phyloP scores from a whole-genome alignment of 2,329 filamentous ascomycete species.

The Capronia americana region DNA sequence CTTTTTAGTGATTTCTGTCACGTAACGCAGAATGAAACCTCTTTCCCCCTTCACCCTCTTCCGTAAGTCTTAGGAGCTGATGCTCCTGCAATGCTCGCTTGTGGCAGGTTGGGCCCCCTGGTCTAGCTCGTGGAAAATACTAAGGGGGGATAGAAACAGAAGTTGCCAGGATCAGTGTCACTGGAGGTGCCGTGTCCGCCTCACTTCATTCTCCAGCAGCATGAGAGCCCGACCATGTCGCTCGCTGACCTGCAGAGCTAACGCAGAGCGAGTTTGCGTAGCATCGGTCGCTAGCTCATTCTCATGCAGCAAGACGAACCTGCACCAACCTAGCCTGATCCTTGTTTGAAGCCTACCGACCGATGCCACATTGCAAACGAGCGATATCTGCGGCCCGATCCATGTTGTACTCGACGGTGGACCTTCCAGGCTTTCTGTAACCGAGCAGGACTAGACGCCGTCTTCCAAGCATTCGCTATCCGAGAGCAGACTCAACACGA shows the following conservation, averaged over 20 bases:
- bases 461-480: not conserved
- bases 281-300: not conserved
- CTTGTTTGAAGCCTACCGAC: conserved; percentile 19
- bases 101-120: not conserved
- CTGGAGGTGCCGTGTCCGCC: conserved; percentile 9
- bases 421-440: not conserved
- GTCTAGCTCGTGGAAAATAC: not conserved
- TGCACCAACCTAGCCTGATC: not conserved
- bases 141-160: not conserved
- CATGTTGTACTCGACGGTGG: not conserved
- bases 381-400: conserved; percentile 24
- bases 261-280: not conserved
- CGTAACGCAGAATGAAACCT: not conserved
- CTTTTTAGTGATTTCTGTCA: not conserved
- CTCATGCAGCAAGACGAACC: conserved; percentile 10
- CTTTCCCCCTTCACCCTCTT: not conserved
- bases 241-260: not conserved
- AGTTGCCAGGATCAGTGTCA: not conserved
- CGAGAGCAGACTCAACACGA: not conserved
- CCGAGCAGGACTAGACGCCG: not conserved
- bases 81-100: conserved; percentile 11
- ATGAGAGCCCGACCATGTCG: not conserved
- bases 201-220: conserved; percentile 8
- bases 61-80: conserved; percentile 1
- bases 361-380: conserved; percentile 22